A percentile compares a stretch with the other conserved stretches of the same genome.
Conservation (phyloP, 306 rosid genomes). For the Medicago ruthenica region DNA sequence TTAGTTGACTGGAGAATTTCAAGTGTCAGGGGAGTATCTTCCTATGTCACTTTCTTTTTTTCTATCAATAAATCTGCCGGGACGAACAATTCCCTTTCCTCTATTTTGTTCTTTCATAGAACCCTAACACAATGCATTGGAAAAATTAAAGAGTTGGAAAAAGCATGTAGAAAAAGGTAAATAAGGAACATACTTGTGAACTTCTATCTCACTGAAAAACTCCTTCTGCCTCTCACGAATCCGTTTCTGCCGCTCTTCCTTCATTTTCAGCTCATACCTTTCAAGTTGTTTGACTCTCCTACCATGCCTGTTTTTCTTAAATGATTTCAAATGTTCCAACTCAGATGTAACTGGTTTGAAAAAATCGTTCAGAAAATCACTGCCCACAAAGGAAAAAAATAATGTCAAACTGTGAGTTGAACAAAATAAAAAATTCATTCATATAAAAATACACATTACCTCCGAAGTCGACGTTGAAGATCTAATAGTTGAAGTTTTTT, state of each 20-base stretch:
- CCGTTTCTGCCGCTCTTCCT: conserved; percentile 99
- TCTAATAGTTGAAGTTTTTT: conserved; percentile 93
- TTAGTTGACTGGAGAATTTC: too few relatives aligned
- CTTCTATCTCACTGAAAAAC: conserved; percentile 91
- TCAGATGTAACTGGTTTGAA: conserved; percentile 82
- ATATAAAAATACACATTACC: conserved; percentile 54
- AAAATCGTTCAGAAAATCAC: conserved; percentile 91
- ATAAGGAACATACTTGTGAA: conserved; percentile 84
- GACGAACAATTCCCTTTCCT: too few relatives aligned
- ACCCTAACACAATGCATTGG: conserved; percentile 3
- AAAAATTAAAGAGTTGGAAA: conserved; percentile 24
- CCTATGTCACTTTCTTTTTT: too few relatives aligned
- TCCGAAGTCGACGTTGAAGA: conserved; percentile 93
- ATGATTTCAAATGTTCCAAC: conserved; percentile 79
- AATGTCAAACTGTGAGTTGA: conserved; percentile 28
- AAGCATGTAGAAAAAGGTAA: neutral
- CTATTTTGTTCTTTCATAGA: too few relatives aligned
- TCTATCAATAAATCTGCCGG: too few relatives aligned
- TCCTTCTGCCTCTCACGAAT: conserved; percentile 98
- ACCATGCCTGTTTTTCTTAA: conserved; percentile 95
- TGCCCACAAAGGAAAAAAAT: conserved; percentile 53
- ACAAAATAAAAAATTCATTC: conserved; percentile 24
- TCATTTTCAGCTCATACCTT: conserved; percentile 95
- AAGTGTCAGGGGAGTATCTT: too few relatives aligned
- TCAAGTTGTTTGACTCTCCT: conserved; percentile 94